phyloP scores from a whole-genome alignment of 2,329 filamentous ascomycete genomes.

The Trichoderma gracile region DNA sequence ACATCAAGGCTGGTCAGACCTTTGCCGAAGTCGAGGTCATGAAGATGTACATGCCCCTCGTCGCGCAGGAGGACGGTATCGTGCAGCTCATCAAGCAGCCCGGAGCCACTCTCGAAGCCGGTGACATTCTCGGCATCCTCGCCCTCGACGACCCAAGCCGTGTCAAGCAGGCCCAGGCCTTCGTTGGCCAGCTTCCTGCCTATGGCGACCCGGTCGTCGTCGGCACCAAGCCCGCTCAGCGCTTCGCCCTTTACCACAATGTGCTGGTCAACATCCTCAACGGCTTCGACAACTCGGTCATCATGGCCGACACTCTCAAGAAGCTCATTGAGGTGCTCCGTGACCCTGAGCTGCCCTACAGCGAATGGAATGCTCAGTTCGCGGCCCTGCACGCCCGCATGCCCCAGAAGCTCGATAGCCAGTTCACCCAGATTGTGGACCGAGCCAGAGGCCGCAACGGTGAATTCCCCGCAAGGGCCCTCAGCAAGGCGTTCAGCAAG shows the following conservation, averaged over 20 bases:
- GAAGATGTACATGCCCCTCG: constrained; percentile 99
- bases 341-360: constrained; percentile 87
- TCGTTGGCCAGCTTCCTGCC: constrained; percentile 85
- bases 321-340: constrained; percentile 89
- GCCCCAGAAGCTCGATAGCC: constrained; percentile 86
- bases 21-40: constrained; percentile 99
- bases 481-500: constrained; percentile 79
- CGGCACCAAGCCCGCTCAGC: constrained; percentile 88
- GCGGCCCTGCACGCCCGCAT: constrained; percentile 96
- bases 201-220: constrained; percentile 84
- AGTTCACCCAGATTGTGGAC: constrained; percentile 83
- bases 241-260: constrained; percentile 73
- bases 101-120: constrained; percentile 93
- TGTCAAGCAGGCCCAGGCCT: constrained; percentile 94
- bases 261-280: constrained; percentile 85
- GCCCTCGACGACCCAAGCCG: constrained; percentile 92
- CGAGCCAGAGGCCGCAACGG: constrained; percentile 72
- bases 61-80: constrained; percentile 91
- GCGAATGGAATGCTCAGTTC: constrained; percentile 94
- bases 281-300: constrained; percentile 96
- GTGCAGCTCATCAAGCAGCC: constrained; percentile 99
- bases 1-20: constrained; percentile 86
- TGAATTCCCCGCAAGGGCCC: constrained; percentile 89
- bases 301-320: constrained; percentile 85
- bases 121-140: constrained; percentile 97